Evolutionary conservation across 352 stramenopile genomes (phyloP).

Genomic region (Phytophthora fragariae): DNA sequence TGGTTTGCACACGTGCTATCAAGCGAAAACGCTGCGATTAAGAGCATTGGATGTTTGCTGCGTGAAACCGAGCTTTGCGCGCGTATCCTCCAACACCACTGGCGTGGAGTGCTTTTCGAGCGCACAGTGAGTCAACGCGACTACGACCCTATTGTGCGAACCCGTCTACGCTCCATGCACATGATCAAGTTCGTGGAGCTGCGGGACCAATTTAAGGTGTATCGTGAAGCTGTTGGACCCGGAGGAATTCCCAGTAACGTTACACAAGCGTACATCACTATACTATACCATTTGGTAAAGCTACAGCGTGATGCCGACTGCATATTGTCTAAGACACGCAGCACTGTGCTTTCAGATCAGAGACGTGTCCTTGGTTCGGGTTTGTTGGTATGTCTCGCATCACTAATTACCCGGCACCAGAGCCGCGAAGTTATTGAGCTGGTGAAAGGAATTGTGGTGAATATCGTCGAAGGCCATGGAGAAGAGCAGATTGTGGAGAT

Average conservation of each 20-base stretch:
- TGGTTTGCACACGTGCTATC: slow-evolving; percentile 73
- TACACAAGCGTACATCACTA: slow-evolving; percentile 63
- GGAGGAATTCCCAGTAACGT: slow-evolving; percentile 53
- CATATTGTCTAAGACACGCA: slow-evolving; percentile 32
- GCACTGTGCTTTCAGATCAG: slow-evolving; percentile 52
- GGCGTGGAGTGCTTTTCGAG: slow-evolving; percentile 70
- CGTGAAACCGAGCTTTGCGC: slow-evolving; percentile 73
- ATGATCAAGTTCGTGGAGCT: slow-evolving; percentile 79
- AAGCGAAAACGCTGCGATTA: slow-evolving; percentile 65
- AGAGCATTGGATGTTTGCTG: slow-evolving; percentile 60
- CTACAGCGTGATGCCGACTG: slow-evolving; percentile 22
- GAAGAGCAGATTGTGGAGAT: slow-evolving; percentile 66
- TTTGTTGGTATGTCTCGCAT: slow-evolving; percentile 58
- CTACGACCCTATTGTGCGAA: slow-evolving; percentile 57
- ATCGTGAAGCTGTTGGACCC: slow-evolving; percentile 55
- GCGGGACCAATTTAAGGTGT: slow-evolving; percentile 68
- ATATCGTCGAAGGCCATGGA: slow-evolving; percentile 49
- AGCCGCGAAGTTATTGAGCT: slow-evolving; percentile 51
- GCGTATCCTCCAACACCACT: slow-evolving; percentile 81
- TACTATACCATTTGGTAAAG: slow-evolving; percentile 64
- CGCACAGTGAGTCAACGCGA: slow-evolving; percentile 52
- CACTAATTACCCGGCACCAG: slow-evolving; percentile 46
- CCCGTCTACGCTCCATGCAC: slow-evolving; percentile 75
- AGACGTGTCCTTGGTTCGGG: slow-evolving; percentile 60
- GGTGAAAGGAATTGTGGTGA: slow-evolving; percentile 60